Evolutionary conservation across 768 basidiomycete genomes (phyloP), one percentile per base, ranked within the genome.

Genomic region (Sporobolomyces phaffii): DNA sequence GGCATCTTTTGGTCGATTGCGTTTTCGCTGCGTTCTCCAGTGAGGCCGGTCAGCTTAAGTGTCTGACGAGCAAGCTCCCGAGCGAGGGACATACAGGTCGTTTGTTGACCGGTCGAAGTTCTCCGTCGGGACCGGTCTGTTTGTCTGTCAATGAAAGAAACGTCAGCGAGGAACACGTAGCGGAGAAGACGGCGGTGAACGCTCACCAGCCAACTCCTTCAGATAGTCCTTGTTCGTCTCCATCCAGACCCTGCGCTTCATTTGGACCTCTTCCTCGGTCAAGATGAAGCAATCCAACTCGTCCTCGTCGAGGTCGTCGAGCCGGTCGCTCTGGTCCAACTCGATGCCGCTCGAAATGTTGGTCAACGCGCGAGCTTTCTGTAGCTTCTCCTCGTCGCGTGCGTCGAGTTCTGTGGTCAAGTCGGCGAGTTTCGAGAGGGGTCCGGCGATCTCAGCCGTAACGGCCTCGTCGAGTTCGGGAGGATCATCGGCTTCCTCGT

Each of bases 161-260:
- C 64, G 45, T 33, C 49, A 52, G 44, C 52, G 2, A 38, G 4
- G 49, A n/a, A n/a, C n/a, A n/a, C 31, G 14, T 14, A 13, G 14
- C 15, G 28, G 14, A 22, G 10, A 34, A 24, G 22, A 18, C 26
- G 33, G 8, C 33, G 52, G 22, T 20, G 15, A 24, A 20, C 4
- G 80, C 84, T 76, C 72, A 89, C 90, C 88, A 58, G 91, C 91
- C 38, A 93, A 81, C 20, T 87, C 86, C 75, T 91, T 88, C 40
- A 97, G 79, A 77, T 94, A 97, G 36, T 96, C 92, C 72, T 83
- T 83, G 77, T 96, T 96, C 74, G 91, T 81, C 78, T 93, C 91
- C 52, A 93, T 90, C 92, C 92, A 97, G 2, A 96, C 84, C 15
- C 90, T 85, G 76, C 91, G 90, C 77, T 89, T 97, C 74, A 90